phyloP scores from a whole-genome alignment of 2,329 filamentous ascomycete genomes.

The Leptodontidium sp. region DNA sequence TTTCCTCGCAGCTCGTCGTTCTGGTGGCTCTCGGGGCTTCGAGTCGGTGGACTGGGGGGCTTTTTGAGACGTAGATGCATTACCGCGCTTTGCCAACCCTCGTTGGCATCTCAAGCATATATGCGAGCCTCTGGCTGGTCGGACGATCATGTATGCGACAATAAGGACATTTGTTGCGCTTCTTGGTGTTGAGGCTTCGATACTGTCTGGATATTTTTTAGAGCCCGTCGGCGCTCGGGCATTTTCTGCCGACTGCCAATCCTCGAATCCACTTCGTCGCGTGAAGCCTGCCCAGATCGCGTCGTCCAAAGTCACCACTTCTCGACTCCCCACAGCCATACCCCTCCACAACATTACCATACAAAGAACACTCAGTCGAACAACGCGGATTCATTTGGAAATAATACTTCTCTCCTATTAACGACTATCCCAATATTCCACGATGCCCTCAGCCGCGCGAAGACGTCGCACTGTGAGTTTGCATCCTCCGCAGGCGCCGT shows the following conservation, averaged over 20 bases:
- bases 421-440: conserved; percentile 2
- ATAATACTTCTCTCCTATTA: not conserved
- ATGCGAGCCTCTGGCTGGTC: conserved; percentile 37
- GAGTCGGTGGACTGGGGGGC: conserved; percentile 33
- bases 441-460: conserved; percentile 41
- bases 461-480: conserved; percentile 39
- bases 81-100: conserved; percentile 36
- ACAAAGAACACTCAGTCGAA: not conserved
- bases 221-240: conserved; percentile 22
- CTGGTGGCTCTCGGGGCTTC: conserved; percentile 16
- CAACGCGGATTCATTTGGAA: not conserved
- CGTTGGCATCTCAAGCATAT: conserved; percentile 47
- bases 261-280: conserved; percentile 20
- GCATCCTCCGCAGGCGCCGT: not conserved
- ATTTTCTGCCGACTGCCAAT: conserved; percentile 14
- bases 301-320: conserved; percentile 30
- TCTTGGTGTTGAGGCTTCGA: conserved; percentile 3
- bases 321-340: not conserved
- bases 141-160: conserved; percentile 47
- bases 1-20: not conserved
- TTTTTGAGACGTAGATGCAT: conserved; percentile 18
- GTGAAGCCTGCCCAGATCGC: conserved; percentile 26
- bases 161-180: conserved; percentile 5
- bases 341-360: not conserved
- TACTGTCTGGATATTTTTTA: conserved; percentile 24